Conservation (phyloP, 2,329 filamentous ascomycete genomes). For the Thelonectria blattea region DNA sequence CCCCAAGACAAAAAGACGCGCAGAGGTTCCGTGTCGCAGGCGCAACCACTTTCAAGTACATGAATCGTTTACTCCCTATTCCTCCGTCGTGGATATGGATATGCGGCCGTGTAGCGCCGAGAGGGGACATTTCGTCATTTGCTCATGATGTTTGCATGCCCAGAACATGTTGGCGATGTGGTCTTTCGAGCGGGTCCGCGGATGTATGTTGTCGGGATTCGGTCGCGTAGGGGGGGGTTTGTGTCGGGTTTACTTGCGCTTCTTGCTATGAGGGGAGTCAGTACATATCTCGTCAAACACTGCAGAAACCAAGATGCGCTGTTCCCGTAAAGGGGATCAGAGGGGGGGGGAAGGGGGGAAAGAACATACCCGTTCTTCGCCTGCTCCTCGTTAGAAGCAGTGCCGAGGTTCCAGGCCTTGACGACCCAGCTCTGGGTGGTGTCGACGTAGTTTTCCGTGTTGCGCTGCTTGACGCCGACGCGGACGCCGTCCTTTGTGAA, state of each 20-base stretch:
- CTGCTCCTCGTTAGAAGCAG: constrained; percentile 31
- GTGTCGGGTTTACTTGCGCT: constrained; percentile 30
- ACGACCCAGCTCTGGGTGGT: constrained; percentile 72
- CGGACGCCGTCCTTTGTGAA: constrained; percentile 78
- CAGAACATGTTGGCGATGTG: neutral
- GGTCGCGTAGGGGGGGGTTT: constrained; percentile 1
- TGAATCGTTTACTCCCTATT: neutral
- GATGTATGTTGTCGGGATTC: neutral
- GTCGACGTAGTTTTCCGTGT: constrained; percentile 75
- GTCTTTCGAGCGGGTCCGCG: neutral
- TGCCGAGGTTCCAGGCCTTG: constrained; percentile 68
- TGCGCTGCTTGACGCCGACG: constrained; percentile 72
- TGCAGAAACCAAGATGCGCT: too few species aligned
- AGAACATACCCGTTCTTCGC: constrained; percentile 17
- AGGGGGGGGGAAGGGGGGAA: too few species aligned
- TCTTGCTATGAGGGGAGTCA: constrained; percentile 31
- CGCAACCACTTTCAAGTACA: neutral
- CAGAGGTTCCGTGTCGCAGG: neutral
- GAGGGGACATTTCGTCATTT: neutral
- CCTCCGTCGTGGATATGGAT: neutral
- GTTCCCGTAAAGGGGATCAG: too few species aligned
- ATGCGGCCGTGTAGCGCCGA: neutral
- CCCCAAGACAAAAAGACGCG: neutral
- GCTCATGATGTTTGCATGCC: neutral
- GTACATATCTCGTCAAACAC: neutral